Percentiles rank a stretch among this genome's conserved stretches.
Evolutionary conservation across 2,329 filamentous ascomycete species (phyloP).

Genomic region (Talaromyces amestolkiae): DNA sequence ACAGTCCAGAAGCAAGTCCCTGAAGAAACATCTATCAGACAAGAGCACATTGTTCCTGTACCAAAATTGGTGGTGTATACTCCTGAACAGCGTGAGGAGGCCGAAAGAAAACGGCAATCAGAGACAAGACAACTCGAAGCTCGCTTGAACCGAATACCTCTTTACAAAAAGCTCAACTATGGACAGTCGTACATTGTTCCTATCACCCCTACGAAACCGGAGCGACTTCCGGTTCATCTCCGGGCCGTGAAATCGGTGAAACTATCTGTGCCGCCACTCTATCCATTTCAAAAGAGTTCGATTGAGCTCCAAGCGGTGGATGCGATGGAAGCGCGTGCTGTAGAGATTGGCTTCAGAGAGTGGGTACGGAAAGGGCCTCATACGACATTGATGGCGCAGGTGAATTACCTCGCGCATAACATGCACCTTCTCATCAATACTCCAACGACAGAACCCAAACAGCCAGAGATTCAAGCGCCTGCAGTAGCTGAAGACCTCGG

Average conservation of each 20-base stretch:
- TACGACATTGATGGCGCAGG: conserved; percentile 66
- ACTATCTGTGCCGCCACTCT: conserved; percentile 67
- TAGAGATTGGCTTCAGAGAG: conserved; percentile 64
- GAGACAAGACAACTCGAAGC: conserved; percentile 73
- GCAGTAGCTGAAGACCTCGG: not conserved
- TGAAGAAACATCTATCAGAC: not conserved
- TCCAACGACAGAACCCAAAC: conserved; percentile 24
- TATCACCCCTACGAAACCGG: conserved; percentile 62
- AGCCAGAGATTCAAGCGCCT: not conserved
- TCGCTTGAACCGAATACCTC: conserved; percentile 64
- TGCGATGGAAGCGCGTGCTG: conserved; percentile 57
- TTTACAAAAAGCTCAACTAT: conserved; percentile 68
- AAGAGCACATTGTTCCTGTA: not conserved
- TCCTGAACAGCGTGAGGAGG: conserved; percentile 59
- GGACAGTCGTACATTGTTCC: conserved; percentile 69
- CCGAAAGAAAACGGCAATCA: conserved; percentile 61
- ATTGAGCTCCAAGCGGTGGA: conserved; percentile 65
- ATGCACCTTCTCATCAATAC: conserved; percentile 66
- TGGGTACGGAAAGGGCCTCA: conserved; percentile 57
- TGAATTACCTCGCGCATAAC: conserved; percentile 73
- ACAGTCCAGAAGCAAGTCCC: conserved; percentile 1
- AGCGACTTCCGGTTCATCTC: conserved; percentile 60
- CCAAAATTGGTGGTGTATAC: conserved; percentile 43
- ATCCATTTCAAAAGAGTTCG: conserved; percentile 67
- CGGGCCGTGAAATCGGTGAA: conserved; percentile 63